These are phyloP conservation scores for Waltergamsia citrina DNA, from an alignment of 2,329 filamentous ascomycete species.

Conservation along the genomic window DNA sequence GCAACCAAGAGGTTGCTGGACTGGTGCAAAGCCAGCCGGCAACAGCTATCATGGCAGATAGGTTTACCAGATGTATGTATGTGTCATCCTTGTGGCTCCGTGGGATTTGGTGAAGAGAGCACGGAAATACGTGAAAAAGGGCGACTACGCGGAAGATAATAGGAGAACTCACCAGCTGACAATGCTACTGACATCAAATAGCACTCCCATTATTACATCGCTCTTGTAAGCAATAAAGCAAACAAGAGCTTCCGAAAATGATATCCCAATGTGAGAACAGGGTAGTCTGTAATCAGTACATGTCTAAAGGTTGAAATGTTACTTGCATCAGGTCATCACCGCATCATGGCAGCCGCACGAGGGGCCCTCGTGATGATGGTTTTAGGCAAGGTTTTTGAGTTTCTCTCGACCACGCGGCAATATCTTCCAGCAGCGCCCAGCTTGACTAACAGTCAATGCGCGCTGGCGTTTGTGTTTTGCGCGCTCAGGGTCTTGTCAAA, in stretches of 20 bases:
- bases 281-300: too few relatives aligned
- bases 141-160: too few relatives aligned
- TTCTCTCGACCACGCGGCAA: constrained; percentile 44
- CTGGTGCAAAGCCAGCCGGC: constrained; percentile 3
- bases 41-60: constrained; percentile 21
- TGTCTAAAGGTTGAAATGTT: too few relatives aligned
- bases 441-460: constrained; percentile 17
- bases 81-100: too few relatives aligned
- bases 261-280: too few relatives aligned
- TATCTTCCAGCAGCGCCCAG: constrained; percentile 37
- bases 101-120: too few relatives aligned
- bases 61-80: constrained; percentile 32
- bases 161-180: not conserved
- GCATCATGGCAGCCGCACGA: constrained; percentile 55
- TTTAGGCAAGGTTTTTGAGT: constrained; percentile 49
- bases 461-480: constrained; percentile 26
- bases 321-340: constrained; percentile 60
- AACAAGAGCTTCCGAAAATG: too few relatives aligned
- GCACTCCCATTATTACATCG: too few relatives aligned
- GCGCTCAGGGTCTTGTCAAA: constrained; percentile 32
- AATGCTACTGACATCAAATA: not conserved
- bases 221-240: too few relatives aligned
- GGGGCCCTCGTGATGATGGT: constrained; percentile 62
- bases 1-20: constrained; percentile 16
- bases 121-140: too few relatives aligned